Conservation (phyloP, 1,284 basidiomycete genomes). For the Thecaphora thlaspeos region DNA sequence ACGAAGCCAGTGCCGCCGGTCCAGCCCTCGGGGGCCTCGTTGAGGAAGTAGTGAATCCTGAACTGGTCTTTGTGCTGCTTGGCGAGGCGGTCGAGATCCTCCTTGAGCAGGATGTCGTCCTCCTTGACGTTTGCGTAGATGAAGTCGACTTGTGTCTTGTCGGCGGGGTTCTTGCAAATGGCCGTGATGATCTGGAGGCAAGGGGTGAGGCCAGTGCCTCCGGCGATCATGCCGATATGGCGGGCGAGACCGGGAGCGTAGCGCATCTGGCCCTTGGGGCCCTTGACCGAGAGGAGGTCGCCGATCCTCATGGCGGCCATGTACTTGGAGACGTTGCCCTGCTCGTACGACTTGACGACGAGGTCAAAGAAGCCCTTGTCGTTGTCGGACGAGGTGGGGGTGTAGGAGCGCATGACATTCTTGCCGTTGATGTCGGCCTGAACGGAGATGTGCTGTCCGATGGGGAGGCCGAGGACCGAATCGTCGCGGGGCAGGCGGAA, state of each 20-base stretch:
- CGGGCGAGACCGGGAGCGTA: slow-evolving; percentile 59
- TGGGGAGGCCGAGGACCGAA: slow-evolving; percentile 84
- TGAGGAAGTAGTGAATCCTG: slow-evolving; percentile 82
- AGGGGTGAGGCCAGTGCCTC: slow-evolving; percentile 88
- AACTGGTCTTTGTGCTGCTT: slow-evolving; percentile 67
- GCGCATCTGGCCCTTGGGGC: slow-evolving; percentile 83
- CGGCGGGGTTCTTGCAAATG: slow-evolving; percentile 77
- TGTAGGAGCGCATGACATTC: slow-evolving; percentile 85
- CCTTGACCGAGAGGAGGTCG: slow-evolving; percentile 81
- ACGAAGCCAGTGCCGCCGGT: slow-evolving; percentile 87
- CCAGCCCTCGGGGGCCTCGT: slow-evolving; percentile 86
- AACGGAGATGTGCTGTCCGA: slow-evolving; percentile 93
- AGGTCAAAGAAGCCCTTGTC: slow-evolving; percentile 92
- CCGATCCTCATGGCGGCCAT: slow-evolving; percentile 66
- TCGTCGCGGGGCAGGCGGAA: slow-evolving; percentile 74
- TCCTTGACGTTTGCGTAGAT: slow-evolving; percentile 88
- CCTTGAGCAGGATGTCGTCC: slow-evolving; percentile 68
- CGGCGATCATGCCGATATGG: slow-evolving; percentile 90
- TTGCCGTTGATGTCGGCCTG: slow-evolving; percentile 88
- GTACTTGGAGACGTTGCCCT: slow-evolving; percentile 91
- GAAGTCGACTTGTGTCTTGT: slow-evolving; percentile 82
- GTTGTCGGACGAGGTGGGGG: slow-evolving; percentile 88
- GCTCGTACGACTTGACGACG: slow-evolving; percentile 95
- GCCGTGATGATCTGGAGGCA: slow-evolving; percentile 80
- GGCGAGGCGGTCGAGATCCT: slow-evolving; percentile 79